A percentile compares a stretch with the other conserved stretches of the same genome.
These are phyloP conservation scores for Colletotrichum musae DNA, from an alignment of 2,329 filamentous ascomycete genomes.

Conservation along the genomic window DNA sequence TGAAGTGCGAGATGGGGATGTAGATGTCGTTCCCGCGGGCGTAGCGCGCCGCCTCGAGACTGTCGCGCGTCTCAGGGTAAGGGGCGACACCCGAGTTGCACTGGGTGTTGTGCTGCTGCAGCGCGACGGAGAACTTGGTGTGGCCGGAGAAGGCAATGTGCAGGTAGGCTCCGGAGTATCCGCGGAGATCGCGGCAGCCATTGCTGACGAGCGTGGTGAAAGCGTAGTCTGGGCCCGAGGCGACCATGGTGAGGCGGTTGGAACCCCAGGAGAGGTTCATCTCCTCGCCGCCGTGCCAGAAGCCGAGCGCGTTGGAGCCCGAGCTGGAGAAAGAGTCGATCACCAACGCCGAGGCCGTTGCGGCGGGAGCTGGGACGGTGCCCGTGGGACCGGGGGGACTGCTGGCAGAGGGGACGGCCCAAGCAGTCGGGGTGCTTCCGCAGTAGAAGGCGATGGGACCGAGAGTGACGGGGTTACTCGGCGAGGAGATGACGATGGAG, in stretches of 20 bases:
- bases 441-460: conserved; percentile 74
- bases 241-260: conserved; percentile 62
- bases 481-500: conserved; percentile 64
- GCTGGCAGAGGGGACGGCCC: conserved; percentile 59
- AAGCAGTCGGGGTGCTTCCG: conserved; percentile 64
- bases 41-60: conserved; percentile 75
- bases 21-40: conserved; percentile 70
- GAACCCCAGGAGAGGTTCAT: conserved; percentile 66
- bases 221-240: conserved; percentile 62
- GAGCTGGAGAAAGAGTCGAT: conserved; percentile 72
- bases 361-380: conserved; percentile 64
- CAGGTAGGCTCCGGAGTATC: conserved; percentile 72
- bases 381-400: conserved; percentile 58
- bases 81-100: conserved; percentile 71
- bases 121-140: conserved; percentile 73
- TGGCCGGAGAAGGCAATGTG: conserved; percentile 76
- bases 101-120: conserved; percentile 76
- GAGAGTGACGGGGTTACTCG: conserved; percentile 63
- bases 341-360: conserved; percentile 64
- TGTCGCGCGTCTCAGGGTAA: conserved; percentile 78
- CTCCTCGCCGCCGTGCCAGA: conserved; percentile 78
- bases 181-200: conserved; percentile 63
- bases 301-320: conserved; percentile 70
- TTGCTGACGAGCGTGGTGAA: conserved; percentile 70
- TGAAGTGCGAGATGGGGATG: conserved; percentile 77